phyloP scores from a whole-genome alignment of 345 rosid species.

The Cochlearia excelsa region DNA sequence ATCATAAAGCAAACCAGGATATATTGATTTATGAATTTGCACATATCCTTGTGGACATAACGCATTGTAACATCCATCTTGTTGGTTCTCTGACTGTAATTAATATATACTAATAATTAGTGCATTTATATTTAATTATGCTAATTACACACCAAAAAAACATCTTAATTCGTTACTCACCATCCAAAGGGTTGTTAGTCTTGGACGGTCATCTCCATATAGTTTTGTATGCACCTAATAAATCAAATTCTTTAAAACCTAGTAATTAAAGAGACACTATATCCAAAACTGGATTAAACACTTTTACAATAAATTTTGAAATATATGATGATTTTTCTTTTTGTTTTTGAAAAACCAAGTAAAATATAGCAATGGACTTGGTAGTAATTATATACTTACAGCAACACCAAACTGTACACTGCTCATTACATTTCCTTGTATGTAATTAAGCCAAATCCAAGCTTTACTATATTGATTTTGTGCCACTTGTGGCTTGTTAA shows the following conservation, averaged over 20 bases:
- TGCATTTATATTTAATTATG: not conserved
- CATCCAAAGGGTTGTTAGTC: constrained; percentile 28
- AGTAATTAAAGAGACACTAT: too few species aligned
- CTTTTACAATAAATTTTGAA: too few species aligned
- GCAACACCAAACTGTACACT: constrained; percentile 34
- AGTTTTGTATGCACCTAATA: constrained; percentile 20
- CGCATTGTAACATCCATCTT: constrained; percentile 31
- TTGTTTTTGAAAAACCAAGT: too few species aligned
- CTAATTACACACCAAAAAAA: not conserved
- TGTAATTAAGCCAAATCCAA: constrained; percentile 32
- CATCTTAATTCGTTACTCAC: not conserved
- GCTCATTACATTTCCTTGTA: constrained; percentile 9
- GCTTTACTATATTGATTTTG: constrained; percentile 27
- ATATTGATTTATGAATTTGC: constrained; percentile 28
- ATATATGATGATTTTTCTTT: too few species aligned
- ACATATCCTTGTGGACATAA: constrained; percentile 29
- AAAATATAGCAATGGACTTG: too few species aligned
- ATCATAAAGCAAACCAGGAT: constrained; percentile 30
- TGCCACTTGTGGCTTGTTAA: constrained; percentile 11
- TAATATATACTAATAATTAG: too few species aligned
- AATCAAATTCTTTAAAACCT: too few species aligned
- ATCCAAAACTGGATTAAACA: too few species aligned
- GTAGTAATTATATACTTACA: constrained; percentile 16
- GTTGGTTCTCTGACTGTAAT: constrained; percentile 19
- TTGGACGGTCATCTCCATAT: constrained; percentile 28